Percentiles rank a stretch among this genome's conserved stretches.
Conservation (phyloP, 495 filamentous ascomycete genomes). For the Cercophora newfieldiana region DNA sequence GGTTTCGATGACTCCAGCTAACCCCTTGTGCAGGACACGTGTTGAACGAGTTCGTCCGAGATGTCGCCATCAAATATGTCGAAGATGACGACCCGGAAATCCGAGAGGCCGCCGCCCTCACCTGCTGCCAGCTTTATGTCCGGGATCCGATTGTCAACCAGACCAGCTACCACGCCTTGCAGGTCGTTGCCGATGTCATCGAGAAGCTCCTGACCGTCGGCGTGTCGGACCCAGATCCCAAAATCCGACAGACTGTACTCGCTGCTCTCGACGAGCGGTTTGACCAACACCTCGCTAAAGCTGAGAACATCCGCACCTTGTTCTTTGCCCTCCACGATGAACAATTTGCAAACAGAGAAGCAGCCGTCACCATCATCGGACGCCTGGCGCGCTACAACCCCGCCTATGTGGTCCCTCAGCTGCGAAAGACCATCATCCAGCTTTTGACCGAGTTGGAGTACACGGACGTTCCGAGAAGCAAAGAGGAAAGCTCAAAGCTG, state of each 20-base stretch:
- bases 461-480: conserved; percentile 87
- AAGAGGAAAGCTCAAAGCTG: conserved; percentile 92
- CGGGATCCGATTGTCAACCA: conserved; percentile 96
- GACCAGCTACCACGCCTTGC: conserved; percentile 91
- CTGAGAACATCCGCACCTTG: conserved; percentile 91
- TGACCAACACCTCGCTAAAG: conserved; percentile 89
- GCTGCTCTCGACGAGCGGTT: conserved; percentile 89
- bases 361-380: conserved; percentile 93
- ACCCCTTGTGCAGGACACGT: conserved; percentile 63
- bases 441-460: conserved; percentile 93
- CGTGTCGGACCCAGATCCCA: conserved; percentile 84
- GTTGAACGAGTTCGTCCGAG: conserved; percentile 95
- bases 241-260: conserved; percentile 85
- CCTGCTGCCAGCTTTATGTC: conserved; percentile 95
- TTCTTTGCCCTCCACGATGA: conserved; percentile 98
- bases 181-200: conserved; percentile 96
- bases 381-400: conserved; percentile 89
- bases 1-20: conserved; percentile 22
- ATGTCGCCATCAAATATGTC: conserved; percentile 96
- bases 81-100: conserved; percentile 94
- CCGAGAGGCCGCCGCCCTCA: conserved; percentile 90
- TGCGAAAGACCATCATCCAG: conserved; percentile 93
- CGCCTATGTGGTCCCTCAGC: conserved; percentile 92
- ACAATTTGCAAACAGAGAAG: conserved; percentile 85
- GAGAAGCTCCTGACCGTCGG: conserved; percentile 93